These are phyloP conservation scores for Botrytis galanthina DNA, from an alignment of 2,329 filamentous ascomycete genomes.

Conservation along the genomic window DNA sequence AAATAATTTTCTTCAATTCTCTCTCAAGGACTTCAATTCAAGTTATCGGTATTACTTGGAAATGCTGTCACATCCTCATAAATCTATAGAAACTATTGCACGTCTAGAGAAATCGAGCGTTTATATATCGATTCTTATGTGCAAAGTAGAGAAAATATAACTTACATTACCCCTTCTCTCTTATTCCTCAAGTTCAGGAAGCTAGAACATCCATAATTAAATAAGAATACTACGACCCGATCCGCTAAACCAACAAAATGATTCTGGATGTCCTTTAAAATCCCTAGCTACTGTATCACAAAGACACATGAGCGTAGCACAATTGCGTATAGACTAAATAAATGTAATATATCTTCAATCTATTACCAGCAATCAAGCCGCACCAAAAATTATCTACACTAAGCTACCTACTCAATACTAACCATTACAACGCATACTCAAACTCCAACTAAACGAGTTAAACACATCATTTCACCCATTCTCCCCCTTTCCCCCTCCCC, in stretches of 20 bases:
- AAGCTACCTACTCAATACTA: no score
- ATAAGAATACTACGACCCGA: no score
- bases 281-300: neutral
- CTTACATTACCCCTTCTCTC: neutral
- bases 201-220: no score
- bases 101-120: neutral
- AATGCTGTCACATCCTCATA: neutral
- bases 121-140: neutral
- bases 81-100: neutral
- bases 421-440: neutral
- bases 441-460: neutral
- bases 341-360: neutral
- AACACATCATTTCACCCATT: no score
- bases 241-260: neutral
- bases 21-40: neutral
- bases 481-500: no score
- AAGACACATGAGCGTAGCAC: rapidly evolving
- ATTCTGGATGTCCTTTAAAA: neutral
- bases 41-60: neutral
- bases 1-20: neutral
- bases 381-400: no score
- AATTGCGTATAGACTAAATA: neutral
- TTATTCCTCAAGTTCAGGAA: neutral
- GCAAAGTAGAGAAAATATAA: neutral
- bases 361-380: neutral